Evolutionary conservation across 495 filamentous ascomycete species (phyloP).

Genomic region (Parathielavia hyrcaniae): DNA sequence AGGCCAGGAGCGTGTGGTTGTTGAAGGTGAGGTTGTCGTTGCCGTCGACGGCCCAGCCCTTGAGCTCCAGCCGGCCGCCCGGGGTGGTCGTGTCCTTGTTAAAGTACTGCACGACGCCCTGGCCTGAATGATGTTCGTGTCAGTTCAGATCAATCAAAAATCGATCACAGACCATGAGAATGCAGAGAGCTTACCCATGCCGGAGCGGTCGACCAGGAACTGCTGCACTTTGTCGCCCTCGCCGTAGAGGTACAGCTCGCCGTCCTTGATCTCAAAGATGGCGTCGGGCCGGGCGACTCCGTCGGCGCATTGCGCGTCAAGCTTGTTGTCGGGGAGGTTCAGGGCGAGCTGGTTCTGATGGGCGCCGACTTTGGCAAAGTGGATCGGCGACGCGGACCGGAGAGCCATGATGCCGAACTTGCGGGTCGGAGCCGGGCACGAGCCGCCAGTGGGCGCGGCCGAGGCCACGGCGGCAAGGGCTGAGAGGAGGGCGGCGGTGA

Average conservation of each 20-base stretch:
- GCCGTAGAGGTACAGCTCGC: conserved; percentile 44
- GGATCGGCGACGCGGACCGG: conserved; percentile 42
- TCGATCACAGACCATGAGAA: no score
- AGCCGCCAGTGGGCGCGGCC: conserved; percentile 20
- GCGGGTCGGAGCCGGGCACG: conserved; percentile 10
- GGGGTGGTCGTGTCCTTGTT: conserved; percentile 36
- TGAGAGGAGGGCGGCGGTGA: conserved; percentile 17
- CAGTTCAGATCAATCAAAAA: no score
- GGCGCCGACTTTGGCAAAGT: conserved; percentile 40
- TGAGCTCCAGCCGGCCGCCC: conserved; percentile 36
- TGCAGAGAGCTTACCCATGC: conserved; percentile 38
- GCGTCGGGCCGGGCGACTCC: conserved; percentile 36
- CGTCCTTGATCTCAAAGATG: conserved; percentile 46
- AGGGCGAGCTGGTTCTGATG: conserved; percentile 42
- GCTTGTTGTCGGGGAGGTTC: conserved; percentile 29
- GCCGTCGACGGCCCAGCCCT: conserved; percentile 39
- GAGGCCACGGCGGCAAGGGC: conserved; percentile 44
- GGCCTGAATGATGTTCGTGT: conserved; percentile 20
- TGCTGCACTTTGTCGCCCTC: conserved; percentile 38
- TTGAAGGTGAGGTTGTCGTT: conserved; percentile 41
- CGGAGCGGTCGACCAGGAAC: conserved; percentile 48
- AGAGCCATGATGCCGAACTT: conserved; percentile 45
- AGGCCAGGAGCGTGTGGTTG: conserved; percentile 43
- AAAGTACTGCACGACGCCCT: conserved; percentile 48
- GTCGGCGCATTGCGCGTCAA: conserved; percentile 42